Percentiles rank a stretch among this genome's conserved stretches.
Conservation (phyloP, 2,329 filamentous ascomycete genomes). For the Ophiosphaerella korrae region DNA sequence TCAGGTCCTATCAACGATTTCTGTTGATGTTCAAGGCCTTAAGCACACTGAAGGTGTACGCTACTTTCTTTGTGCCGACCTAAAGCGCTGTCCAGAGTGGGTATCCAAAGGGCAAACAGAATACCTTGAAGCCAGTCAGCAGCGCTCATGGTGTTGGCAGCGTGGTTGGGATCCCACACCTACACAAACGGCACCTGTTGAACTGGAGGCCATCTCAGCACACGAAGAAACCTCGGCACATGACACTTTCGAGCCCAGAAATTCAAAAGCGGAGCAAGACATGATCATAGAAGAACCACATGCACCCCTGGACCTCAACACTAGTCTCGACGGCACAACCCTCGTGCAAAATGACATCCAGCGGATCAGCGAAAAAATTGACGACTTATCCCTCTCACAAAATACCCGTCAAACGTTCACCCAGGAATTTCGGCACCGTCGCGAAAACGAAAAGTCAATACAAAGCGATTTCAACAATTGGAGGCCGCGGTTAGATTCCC, state of each 20-base stretch:
- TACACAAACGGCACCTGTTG: conserved; percentile 28
- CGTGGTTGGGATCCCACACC: conserved; percentile 36
- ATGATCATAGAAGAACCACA: conserved; percentile 4
- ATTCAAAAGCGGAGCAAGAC: conserved; percentile 2
- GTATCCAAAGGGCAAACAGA: conserved; percentile 35
- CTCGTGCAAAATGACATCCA: conserved; percentile 34
- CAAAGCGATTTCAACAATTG: conserved; percentile 29
- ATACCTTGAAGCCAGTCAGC: conserved; percentile 37
- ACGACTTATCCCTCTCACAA: conserved; percentile 25
- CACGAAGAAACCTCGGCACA: background rate
- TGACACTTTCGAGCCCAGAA: background rate
- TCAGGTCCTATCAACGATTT: conserved; percentile 49
- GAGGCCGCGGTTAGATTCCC: conserved; percentile 16
- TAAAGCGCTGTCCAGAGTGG: conserved; percentile 47
- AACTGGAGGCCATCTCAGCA: conserved; percentile 32
- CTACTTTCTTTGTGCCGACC: conserved; percentile 49
- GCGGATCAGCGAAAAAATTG: conserved; percentile 41
- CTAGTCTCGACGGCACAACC: conserved; percentile 27
- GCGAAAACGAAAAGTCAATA: conserved; percentile 37
- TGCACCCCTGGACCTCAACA: conserved; percentile 6
- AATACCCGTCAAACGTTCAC: conserved; percentile 11
- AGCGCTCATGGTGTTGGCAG: conserved; percentile 45
- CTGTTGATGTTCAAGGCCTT: conserved; percentile 48
- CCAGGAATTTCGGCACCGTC: conserved; percentile 26
- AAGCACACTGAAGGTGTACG: conserved; percentile 44